Evolutionary conservation across 2,329 filamentous ascomycete species (phyloP).

Genomic region (Hypoxylon sp.): DNA sequence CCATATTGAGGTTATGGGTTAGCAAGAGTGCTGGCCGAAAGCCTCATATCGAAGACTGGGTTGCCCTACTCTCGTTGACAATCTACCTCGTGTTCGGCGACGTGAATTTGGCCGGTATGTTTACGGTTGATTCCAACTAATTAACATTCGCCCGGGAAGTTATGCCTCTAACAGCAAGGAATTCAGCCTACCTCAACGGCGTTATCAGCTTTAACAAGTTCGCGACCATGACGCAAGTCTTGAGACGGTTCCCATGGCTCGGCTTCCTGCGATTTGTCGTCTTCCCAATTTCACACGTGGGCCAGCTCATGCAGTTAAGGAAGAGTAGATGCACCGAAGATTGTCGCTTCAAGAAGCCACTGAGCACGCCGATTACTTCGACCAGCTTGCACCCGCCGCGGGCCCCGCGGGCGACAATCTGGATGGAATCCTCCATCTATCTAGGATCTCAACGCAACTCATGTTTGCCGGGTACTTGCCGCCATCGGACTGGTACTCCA

Average conservation of each 20-base stretch:
- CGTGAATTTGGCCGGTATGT: too few relatives aligned
- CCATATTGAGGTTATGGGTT: too few relatives aligned
- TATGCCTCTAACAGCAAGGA: neutral
- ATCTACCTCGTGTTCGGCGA: too few relatives aligned
- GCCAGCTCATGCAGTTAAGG: neutral
- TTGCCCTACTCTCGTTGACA: too few relatives aligned
- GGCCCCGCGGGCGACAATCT: slow-evolving; percentile 21
- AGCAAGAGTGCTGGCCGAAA: too few relatives aligned
- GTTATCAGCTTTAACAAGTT: slow-evolving; percentile 33
- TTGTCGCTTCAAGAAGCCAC: slow-evolving; percentile 31
- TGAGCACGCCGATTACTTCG: slow-evolving; percentile 44
- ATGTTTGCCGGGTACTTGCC: slow-evolving; percentile 45
- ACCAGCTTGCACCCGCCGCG: slow-evolving; percentile 38
- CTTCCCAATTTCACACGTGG: neutral
- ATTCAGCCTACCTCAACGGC: slow-evolving; percentile 27
- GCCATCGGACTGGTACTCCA: slow-evolving; percentile 19
- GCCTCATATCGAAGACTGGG: too few relatives aligned
- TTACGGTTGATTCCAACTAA: too few relatives aligned
- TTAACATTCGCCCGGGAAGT: too few relatives aligned
- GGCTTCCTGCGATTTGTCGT: slow-evolving; percentile 27
- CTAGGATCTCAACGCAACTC: slow-evolving; percentile 41
- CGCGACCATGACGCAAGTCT: slow-evolving; percentile 27
- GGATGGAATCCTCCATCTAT: slow-evolving; percentile 39
- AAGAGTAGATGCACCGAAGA: neutral
- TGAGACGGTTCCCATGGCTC: slow-evolving; percentile 34